Base-by-base conservation (phyloP, 2,329 filamentous ascomycete genomes). In the Orbilia javanica region DNA sequence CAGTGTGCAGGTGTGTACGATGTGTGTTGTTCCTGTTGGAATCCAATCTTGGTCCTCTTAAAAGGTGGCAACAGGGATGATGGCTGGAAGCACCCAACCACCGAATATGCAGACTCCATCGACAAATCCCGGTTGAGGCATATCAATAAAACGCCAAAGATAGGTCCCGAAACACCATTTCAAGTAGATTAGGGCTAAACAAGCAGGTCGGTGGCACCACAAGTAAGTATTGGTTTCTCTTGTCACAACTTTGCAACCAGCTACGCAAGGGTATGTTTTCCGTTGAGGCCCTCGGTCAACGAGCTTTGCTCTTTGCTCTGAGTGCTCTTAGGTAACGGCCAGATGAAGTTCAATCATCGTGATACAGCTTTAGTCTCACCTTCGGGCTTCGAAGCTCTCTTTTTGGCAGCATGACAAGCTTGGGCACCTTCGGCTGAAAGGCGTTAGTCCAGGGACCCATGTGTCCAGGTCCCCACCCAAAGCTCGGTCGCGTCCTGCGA, bases 401-500 rank as follows among this genome's bases (percentile, higher is more conserved):
- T 60, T 60, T 42, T 8, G 34, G 55, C 3, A 34, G 18, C 29
- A 60, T 39, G 34, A 39, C 60, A 36, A 67, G 48, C 64, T 67
- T 55, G 64, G 57, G 64, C 36, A 39, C 11, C 60, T 50, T 70
- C 65, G 65, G 53, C 42, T 68, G 50, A 60, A 68, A 68, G 31
- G 13, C 20, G 13, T 68, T 42, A 44, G 27, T 20, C 46, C 13
- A 39, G 62, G 62, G 27, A 48, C 60, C 69, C 69, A 66, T 65
- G 69, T 42, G 50, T 31, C 25, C n/a, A 73, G 69, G 60, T 73
- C 69, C 69, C 69, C 69, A 73, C 69, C 60, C 50, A 66, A 39
- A 73, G 69, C 69, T 73, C 25, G 36, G 62, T 73, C 69, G 69
- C 69, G 69, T 73, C 60, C 60, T 73, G 60, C 69, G 42, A 42